Percentiles rank a stretch among this genome's conserved stretches.
These are phyloP conservation scores for Penicillium crystallinum DNA, from an alignment of 495 filamentous ascomycete species.

Conservation along the genomic window DNA sequence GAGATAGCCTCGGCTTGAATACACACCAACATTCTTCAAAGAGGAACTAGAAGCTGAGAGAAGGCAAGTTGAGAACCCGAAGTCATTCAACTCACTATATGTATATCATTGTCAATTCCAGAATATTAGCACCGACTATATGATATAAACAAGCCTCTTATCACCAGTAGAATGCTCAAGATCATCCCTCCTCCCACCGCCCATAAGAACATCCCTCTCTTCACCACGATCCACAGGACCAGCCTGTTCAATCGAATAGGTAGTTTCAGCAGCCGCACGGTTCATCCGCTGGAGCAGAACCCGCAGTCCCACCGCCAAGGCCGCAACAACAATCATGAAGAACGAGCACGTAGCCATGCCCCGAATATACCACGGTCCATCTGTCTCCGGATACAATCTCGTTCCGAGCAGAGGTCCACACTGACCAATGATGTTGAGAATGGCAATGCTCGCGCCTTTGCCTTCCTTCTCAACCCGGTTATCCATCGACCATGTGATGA, in stretches of 20 bases:
- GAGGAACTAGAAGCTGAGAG: too few species aligned
- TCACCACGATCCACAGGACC: conserved; percentile 17
- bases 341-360: conserved; percentile 55
- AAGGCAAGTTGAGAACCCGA: too few species aligned
- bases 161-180: conserved; percentile 19
- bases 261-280: conserved; percentile 18
- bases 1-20: too few species aligned
- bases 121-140: conserved; percentile 2
- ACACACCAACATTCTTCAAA: too few species aligned
- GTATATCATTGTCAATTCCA: too few species aligned
- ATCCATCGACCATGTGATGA: conserved; percentile 63
- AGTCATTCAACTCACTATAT: too few species aligned
- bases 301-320: conserved; percentile 45
- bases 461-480: conserved; percentile 52
- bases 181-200: conserved; percentile 20
- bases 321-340: conserved; percentile 50
- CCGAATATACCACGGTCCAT: conserved; percentile 54
- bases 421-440: conserved; percentile 58
- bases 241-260: conserved; percentile 20
- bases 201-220: conserved; percentile 39
- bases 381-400: conserved; percentile 51
- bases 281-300: conserved; percentile 42
- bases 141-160: conserved; percentile 30
- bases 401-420: conserved; percentile 59
- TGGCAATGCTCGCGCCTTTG: conserved; percentile 52